Evolutionary conservation across 1,284 basidiomycete genomes (phyloP).

Genomic region (Meripilus lineatus): DNA sequence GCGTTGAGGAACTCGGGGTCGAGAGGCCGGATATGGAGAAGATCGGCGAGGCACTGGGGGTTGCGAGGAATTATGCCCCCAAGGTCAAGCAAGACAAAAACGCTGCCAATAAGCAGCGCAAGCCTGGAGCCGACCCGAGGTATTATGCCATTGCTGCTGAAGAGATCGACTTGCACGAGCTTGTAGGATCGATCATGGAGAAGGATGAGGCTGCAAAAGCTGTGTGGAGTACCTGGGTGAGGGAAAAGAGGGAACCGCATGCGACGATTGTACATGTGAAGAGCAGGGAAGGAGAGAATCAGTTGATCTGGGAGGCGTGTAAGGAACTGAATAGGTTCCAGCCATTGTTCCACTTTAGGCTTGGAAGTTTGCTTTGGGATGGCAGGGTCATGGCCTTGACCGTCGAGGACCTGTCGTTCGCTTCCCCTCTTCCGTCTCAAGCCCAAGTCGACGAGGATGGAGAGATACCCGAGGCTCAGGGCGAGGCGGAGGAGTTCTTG

Average conservation of each 20-base stretch:
- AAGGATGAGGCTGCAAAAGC: slow-evolving; percentile 25
- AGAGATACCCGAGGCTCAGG: slow-evolving; percentile 26
- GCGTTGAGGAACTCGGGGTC: slow-evolving; percentile 48
- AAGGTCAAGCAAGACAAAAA: slow-evolving; percentile 27
- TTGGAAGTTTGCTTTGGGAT: slow-evolving; percentile 74
- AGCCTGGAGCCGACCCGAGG: slow-evolving; percentile 32
- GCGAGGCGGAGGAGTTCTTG: slow-evolving; percentile 43
- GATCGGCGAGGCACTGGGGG: slow-evolving; percentile 56
- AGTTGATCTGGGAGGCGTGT: slow-evolving; percentile 67
- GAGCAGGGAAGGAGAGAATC: slow-evolving; percentile 38
- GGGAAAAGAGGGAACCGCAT: slow-evolving; percentile 61
- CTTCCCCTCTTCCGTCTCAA: too few relatives aligned
- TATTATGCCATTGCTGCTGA: slow-evolving; percentile 82
- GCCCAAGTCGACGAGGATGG: too few relatives aligned
- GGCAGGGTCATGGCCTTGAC: slow-evolving; percentile 76
- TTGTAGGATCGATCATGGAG: slow-evolving; percentile 47
- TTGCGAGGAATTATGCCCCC: slow-evolving; percentile 48
- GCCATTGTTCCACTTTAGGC: slow-evolving; percentile 56
- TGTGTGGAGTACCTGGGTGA: slow-evolving; percentile 51
- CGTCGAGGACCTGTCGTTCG: slow-evolving; percentile 51
- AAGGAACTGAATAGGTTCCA: slow-evolving; percentile 40
- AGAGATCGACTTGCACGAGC: slow-evolving; percentile 46
- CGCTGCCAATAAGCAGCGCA: slow-evolving; percentile 30
- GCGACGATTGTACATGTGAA: slow-evolving; percentile 83
- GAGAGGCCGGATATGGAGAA: slow-evolving; percentile 48